phyloP scores from a whole-genome alignment of 176 grass and related monocot genomes.

The Avena atlantica region DNA sequence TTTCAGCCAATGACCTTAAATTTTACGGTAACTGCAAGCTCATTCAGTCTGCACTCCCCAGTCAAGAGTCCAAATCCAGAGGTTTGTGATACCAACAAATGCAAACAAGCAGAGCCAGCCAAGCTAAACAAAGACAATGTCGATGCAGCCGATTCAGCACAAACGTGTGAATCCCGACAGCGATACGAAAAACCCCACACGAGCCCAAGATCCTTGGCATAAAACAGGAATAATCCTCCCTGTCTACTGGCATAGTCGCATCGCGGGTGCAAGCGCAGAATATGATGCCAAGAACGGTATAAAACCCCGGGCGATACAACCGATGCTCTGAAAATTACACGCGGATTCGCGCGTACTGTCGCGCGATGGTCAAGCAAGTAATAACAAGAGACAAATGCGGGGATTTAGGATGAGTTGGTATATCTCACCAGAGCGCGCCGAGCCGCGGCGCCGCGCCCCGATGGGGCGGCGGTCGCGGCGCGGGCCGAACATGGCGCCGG shows the following conservation, averaged over 20 bases:
- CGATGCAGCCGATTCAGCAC: slow-evolving; percentile 25
- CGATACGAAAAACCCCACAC: slow-evolving; percentile 27
- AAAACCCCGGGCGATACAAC: slow-evolving; percentile 63
- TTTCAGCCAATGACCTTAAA: not conserved
- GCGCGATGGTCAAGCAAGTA: slow-evolving; percentile 42
- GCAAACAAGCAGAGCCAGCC: slow-evolving; percentile 36
- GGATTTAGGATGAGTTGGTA: not conserved
- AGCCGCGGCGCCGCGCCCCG: slow-evolving; percentile 44
- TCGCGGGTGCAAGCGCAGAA: slow-evolving; percentile 34
- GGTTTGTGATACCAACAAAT: slow-evolving; percentile 1
- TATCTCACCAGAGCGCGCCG: slow-evolving; percentile 48
- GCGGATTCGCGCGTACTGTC: slow-evolving; percentile 45
- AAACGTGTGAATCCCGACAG: slow-evolving; percentile 43
- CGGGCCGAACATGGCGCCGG: slow-evolving; percentile 42
- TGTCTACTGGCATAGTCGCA: slow-evolving; percentile 39
- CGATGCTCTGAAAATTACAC: slow-evolving; percentile 57
- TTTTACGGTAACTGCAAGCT: not conserved
- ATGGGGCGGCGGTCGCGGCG: slow-evolving; percentile 47
- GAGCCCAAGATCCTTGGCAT: slow-evolving; percentile 45
- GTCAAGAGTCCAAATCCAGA: slow-evolving; percentile 39
- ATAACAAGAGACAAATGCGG: slow-evolving; percentile 46
- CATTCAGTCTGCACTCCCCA: slow-evolving; percentile 17
- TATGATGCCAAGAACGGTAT: slow-evolving; percentile 37
- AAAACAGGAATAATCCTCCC: slow-evolving; percentile 39
- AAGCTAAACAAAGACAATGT: slow-evolving; percentile 50